A percentile compares a stretch with the other conserved stretches of the same genome.
Conservation (phyloP, 495 filamentous ascomycete genomes). For the Aspergillus nanangensis region DNA sequence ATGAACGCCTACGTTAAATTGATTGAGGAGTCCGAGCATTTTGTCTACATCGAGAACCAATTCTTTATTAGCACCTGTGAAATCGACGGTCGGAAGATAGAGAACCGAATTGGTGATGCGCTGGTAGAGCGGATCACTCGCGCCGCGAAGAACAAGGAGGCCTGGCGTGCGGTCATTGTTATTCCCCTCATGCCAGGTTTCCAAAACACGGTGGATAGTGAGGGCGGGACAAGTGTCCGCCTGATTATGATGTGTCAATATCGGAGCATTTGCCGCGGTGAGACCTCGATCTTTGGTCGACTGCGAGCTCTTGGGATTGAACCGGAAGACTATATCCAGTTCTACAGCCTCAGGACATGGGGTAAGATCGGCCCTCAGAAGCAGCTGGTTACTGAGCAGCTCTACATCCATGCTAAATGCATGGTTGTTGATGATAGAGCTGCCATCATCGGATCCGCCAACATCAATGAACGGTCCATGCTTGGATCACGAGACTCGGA, state of each 20-base stretch:
- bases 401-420: conserved; percentile 97
- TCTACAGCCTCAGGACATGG: conserved; percentile 91
- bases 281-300: conserved; percentile 87
- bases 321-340: conserved; percentile 94
- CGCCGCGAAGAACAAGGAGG: conserved; percentile 77
- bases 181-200: conserved; percentile 98
- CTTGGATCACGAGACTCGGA: conserved; percentile 88
- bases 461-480: conserved; percentile 99
- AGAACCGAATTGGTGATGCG: conserved; percentile 93
- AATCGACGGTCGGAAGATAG: conserved; percentile 78
- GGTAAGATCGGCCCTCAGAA: conserved; percentile 83
- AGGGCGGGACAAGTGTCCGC: conserved; percentile 89
- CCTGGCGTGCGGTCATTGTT: conserved; percentile 90
- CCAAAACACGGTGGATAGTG: conserved; percentile 91
- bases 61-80: conserved; percentile 96
- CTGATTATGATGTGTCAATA: conserved; percentile 98
- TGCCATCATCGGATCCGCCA: conserved; percentile 93
- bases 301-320: conserved; percentile 80
- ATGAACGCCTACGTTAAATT: conserved; percentile 92
- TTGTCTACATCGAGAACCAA: conserved; percentile 99
- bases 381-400: conserved; percentile 85
- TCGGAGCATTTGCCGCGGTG: conserved; percentile 92
- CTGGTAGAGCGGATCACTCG: conserved; percentile 86
- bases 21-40: conserved; percentile 93
- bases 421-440: conserved; percentile 95